Base-by-base conservation (phyloP, 495 filamentous ascomycete species). In the Aspergillus saccharolyticus region DNA sequence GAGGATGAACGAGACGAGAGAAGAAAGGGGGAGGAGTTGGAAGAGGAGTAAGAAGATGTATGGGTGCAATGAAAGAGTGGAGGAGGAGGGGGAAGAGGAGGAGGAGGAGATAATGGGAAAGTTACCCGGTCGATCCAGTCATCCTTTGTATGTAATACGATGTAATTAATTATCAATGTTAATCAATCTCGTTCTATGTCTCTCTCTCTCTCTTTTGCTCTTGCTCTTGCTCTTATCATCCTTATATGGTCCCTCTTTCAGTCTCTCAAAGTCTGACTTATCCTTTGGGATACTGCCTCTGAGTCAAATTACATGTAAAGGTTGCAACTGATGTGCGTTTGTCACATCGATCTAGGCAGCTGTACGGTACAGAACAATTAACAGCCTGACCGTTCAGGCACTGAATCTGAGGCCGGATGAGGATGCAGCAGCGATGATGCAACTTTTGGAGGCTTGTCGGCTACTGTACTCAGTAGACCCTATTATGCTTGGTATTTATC, bases 11-110 rank as follows among this genome's bases (percentile, higher is more conserved):
- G 22, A 17, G 18, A 14, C 8, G 12, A 50, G 54, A 25, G 51
- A 58, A 63, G 54, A 10, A 53, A 54, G 43, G 47, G 55, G 33
- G 28, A 44, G 16, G 33, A 52, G 28, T 3, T 9, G 33, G 21
- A 39, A 25, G 28, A 22, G 33, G 33, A 51, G 21, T 15, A 44
- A 15, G 16, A 22, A 46, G 15, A n/a, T 8, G 12, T 5, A n/a
- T 8, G 12, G 33, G 33, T 39, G 33, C 12, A 39, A 9, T 39
- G 33, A 8, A 50, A 19, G 19, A 44, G 53, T 54, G 45, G 24
- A 51, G 55, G 25, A 30, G 33, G 22, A 39, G 44, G 44, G 17
- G 33, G 47, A 43, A 21, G 21, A 52, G 24, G 16, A 22, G 39
- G 44, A 42, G 39, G 21, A 30, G 9, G 28, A 45, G 19, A 28